These are phyloP conservation scores for Clonostachys sp. DNA, from an alignment of 2,329 filamentous ascomycete species.

Conservation along the genomic window DNA sequence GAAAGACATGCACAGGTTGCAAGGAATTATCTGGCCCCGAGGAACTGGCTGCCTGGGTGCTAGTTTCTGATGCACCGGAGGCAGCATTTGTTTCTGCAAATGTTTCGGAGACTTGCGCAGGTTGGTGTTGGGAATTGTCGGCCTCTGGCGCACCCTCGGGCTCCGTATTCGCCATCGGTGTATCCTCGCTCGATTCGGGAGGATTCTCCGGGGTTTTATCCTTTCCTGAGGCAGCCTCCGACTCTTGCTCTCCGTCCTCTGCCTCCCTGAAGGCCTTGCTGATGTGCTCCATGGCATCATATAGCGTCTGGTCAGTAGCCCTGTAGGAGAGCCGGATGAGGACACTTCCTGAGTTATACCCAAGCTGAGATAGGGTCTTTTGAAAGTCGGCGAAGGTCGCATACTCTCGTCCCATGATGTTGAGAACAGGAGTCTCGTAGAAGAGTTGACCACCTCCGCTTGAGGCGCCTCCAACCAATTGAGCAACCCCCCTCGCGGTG, in stretches of 20 bases:
- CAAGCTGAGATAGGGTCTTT: conserved; percentile 82
- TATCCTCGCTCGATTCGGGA: conserved; percentile 7
- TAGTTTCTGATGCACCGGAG: no score
- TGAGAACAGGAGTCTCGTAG: conserved; percentile 83
- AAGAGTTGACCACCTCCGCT: conserved; percentile 70
- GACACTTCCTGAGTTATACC: conserved; percentile 79
- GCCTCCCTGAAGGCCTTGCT: conserved; percentile 64
- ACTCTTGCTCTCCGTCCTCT: conserved; percentile 15
- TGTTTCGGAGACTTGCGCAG: neutral
- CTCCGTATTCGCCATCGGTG: conserved; percentile 12
- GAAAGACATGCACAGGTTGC: conserved; percentile 65
- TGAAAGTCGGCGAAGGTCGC: conserved; percentile 77
- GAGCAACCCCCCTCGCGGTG: conserved; percentile 75
- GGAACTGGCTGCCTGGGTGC: neutral
- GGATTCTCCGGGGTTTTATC: conserved; percentile 4
- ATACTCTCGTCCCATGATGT: conserved; percentile 78
- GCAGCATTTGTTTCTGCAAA: neutral
- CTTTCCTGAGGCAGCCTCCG: conserved; percentile 3
- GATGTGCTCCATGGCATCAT: conserved; percentile 82
- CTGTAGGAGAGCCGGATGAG: conserved; percentile 75
- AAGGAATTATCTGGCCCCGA: conserved; percentile 11
- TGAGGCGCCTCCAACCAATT: conserved; percentile 47
- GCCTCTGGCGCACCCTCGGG: conserved; percentile 1
- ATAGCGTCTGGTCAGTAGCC: conserved; percentile 71
- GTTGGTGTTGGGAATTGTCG: conserved; percentile 1